These are phyloP conservation scores for Neurospora sp. DNA, from an alignment of 495 filamentous ascomycete genomes.

Conservation along the genomic window DNA sequence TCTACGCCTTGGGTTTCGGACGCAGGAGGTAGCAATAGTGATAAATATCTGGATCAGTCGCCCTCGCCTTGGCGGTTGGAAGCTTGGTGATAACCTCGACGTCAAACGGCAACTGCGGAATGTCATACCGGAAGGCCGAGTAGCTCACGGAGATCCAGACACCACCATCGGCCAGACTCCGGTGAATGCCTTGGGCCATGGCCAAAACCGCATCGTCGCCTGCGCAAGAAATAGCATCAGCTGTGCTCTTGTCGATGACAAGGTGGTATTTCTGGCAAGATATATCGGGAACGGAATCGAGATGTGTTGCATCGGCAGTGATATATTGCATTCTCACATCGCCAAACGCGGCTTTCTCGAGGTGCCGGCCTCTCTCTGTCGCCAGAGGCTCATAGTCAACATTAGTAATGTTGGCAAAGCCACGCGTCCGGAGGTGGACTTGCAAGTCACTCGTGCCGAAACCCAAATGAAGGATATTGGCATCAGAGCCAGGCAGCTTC, in stretches of 20 bases:
- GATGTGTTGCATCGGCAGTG: conserved; percentile 25
- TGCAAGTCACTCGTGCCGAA: conserved; percentile 35
- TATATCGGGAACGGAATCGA: conserved; percentile 2
- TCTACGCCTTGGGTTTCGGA: conserved; percentile 8
- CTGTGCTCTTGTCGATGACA: conserved; percentile 34
- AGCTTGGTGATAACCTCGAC: conserved; percentile 25
- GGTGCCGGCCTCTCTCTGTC: conserved; percentile 20
- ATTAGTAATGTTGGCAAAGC: conserved; percentile 28
- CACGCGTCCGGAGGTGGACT: conserved; percentile 19
- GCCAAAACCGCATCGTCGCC: conserved; percentile 15
- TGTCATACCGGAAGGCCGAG: conserved; percentile 24
- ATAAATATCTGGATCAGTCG: conserved; percentile 29
- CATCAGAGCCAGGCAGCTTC: neutral
- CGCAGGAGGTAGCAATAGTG: conserved; percentile 28
- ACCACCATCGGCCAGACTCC: conserved; percentile 16
- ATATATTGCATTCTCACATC: conserved; percentile 25
- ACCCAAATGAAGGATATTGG: conserved; percentile 28
- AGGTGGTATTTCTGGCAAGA: conserved; percentile 14
- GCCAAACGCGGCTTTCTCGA: conserved; percentile 24
- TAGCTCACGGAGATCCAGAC: conserved; percentile 34
- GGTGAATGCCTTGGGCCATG: conserved; percentile 20
- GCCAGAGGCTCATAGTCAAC: conserved; percentile 34
- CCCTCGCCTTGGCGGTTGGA: conserved; percentile 20
- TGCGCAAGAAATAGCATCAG: conserved; percentile 31
- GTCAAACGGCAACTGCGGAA: conserved; percentile 20